Base-by-base conservation (phyloP, 176 grass and related monocot genomes). In the Bromus sterilis region DNA sequence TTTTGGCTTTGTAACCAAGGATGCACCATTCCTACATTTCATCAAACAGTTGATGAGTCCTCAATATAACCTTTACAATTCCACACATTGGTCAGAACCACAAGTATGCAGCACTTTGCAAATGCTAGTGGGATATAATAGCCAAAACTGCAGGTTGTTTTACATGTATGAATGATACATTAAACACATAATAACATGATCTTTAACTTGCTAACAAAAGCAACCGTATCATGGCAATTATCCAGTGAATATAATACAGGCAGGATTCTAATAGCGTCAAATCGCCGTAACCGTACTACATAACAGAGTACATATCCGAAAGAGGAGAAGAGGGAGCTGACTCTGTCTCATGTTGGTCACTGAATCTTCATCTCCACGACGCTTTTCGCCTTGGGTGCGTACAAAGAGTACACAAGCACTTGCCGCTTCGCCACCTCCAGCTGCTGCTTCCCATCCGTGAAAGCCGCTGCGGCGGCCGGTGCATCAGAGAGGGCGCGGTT, bases 381-480 rank as follows among this genome's bases (percentile, higher is more conserved):
- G 55, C 77, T 97, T 83, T 94, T 97, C 33, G 83, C 35, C 70
- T 89, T 90, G 15, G 89, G 91, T 16, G 91, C 83, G 75, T 94
- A 94, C 18, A 92, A 58, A 1, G 89, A 84, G 82, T 97, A 94
- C 30, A 94, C 89, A 18, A 87, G 23, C 21, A 39, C 94, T 48
- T 94, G 89, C 18, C 94, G 75, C 87, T 85, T 89, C 21, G 67
- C 83, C 9, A 94, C 89, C 85, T 94, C 91, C 5, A 97, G 82
- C 74, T 87, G 87, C 30, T 76, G 44, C 74, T 88, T 94, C 21
- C 89, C 85, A 21, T 90, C 71, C 21, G 82, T 63, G 61, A 92
- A 92, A 55, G 80, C 82, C 11, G 87, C 76, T 2, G 85, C 87
- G 2, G 80, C 5, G 10, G 79, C 77, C 29, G 82, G 66, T 10